phyloP scores from a whole-genome alignment of 306 rosid genomes.

The Cercis canadensis region DNA sequence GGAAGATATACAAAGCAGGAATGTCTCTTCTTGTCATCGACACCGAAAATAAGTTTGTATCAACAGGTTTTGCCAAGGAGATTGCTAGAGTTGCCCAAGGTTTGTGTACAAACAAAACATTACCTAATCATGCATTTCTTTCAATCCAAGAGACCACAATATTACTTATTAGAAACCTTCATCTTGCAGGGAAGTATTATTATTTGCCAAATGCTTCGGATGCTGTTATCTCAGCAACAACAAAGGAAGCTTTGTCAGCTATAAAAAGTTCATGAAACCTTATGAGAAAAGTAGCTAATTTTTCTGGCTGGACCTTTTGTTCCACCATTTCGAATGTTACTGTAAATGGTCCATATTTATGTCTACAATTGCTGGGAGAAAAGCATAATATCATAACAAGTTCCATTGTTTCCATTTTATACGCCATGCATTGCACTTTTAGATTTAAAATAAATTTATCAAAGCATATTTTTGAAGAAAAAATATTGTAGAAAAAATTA shows the following conservation, averaged over 20 bases:
- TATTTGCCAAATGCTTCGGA: constrained; percentile 98
- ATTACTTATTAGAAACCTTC: constrained; percentile 24
- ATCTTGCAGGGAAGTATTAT: constrained; percentile 84
- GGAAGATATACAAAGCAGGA: constrained; percentile 91
- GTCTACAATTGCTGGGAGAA: no score
- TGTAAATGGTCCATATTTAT: no score
- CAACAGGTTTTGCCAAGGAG: constrained; percentile 98
- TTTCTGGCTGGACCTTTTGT: neutral
- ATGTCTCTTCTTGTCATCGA: constrained; percentile 98
- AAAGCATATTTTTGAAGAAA: no score
- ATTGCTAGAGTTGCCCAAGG: constrained; percentile 99
- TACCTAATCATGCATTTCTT: constrained; percentile 26
- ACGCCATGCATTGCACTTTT: no score
- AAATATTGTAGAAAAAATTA: no score
- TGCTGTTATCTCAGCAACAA: constrained; percentile 83
- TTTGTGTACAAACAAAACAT: constrained; percentile 47
- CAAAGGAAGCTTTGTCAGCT: constrained; percentile 84
- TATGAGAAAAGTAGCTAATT: constrained; percentile 25
- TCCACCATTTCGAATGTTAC: no score
- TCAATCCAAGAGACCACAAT: constrained; percentile 21
- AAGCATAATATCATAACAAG: no score
- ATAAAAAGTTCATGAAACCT: constrained; percentile 75
- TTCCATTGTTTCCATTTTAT: no score
- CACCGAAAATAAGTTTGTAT: constrained; percentile 96
- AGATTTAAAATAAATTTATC: no score